A percentile compares a stretch with the other conserved stretches of the same genome.
Evolutionary conservation across 805 yeast genomes (phyloP).

Genomic region (Yamadazyma laniorum): DNA sequence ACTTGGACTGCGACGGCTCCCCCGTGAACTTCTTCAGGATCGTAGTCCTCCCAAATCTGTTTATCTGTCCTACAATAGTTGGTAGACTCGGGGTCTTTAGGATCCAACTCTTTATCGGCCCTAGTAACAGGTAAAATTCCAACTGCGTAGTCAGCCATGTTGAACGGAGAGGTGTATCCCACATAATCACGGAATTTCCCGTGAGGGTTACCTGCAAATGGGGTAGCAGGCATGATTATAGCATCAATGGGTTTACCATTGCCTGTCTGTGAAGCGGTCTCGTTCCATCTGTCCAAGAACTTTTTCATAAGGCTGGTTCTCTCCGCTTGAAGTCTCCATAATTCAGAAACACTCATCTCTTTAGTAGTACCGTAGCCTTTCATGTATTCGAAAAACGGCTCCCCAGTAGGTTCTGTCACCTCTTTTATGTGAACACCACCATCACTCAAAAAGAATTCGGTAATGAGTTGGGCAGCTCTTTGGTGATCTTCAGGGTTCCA

Average conservation of each 20-base stretch:
- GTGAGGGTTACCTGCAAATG: slow-evolving; percentile 67
- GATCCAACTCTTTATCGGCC: slow-evolving; percentile 46
- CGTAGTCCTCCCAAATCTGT: slow-evolving; percentile 47
- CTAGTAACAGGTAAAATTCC: slow-evolving; percentile 56
- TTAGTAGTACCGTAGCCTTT: slow-evolving; percentile 58
- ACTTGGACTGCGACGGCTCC: slow-evolving; percentile 58
- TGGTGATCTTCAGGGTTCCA: slow-evolving; percentile 57
- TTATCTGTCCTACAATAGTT: slow-evolving; percentile 48
- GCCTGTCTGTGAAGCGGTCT: slow-evolving; percentile 47
- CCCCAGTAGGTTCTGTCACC: slow-evolving; percentile 61
- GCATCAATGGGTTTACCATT: slow-evolving; percentile 47
- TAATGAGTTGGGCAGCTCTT: slow-evolving; percentile 57
- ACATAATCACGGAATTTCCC: slow-evolving; percentile 65
- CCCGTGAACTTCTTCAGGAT: slow-evolving; percentile 46
- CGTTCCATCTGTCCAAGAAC: slow-evolving; percentile 55
- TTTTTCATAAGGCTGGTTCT: slow-evolving; percentile 52
- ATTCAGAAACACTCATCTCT: slow-evolving; percentile 44
- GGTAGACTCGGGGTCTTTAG: slow-evolving; percentile 24
- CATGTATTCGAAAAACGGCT: slow-evolving; percentile 64
- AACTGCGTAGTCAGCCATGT: slow-evolving; percentile 67
- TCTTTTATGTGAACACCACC: slow-evolving; percentile 60
- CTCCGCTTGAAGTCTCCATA: slow-evolving; percentile 51
- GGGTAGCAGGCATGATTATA: slow-evolving; percentile 62
- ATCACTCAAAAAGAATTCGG: slow-evolving; percentile 59
- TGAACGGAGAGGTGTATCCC: slow-evolving; percentile 78